Conservation (phyloP, 2,329 filamentous ascomycete species). For the Coniella lustricola region DNA sequence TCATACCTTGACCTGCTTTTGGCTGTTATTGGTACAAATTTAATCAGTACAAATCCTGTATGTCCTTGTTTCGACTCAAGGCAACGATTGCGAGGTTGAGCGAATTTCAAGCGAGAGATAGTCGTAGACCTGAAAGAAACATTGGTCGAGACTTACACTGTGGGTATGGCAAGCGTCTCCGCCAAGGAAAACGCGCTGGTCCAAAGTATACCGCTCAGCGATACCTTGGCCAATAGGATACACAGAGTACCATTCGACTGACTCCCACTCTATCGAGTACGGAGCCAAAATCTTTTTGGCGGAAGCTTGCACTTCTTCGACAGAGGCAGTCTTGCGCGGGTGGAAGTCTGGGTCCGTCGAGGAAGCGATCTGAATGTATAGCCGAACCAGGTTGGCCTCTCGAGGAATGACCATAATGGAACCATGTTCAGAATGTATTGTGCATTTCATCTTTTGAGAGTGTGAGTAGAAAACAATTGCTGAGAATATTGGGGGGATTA, state of each 20-base stretch:
- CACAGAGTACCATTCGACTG: slow-evolving; percentile 67
- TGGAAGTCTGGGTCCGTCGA: slow-evolving; percentile 55
- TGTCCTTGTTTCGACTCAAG: neutral
- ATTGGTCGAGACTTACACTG: slow-evolving; percentile 42
- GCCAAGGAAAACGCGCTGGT: slow-evolving; percentile 65
- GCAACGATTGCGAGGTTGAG: no score
- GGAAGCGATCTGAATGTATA: slow-evolving; percentile 62
- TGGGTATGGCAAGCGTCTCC: slow-evolving; percentile 78
- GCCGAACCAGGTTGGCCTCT: slow-evolving; percentile 60
- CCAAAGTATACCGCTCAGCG: slow-evolving; percentile 58
- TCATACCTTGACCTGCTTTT: slow-evolving; percentile 76
- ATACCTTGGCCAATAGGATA: slow-evolving; percentile 73
- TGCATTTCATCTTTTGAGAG: slow-evolving; percentile 56
- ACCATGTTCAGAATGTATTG: slow-evolving; percentile 66
- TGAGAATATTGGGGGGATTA: neutral
- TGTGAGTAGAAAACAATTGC: neutral
- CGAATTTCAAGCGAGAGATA: no score
- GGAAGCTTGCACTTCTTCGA: slow-evolving; percentile 55
- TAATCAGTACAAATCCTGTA: neutral
- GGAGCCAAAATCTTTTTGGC: slow-evolving; percentile 60
- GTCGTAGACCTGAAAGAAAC: no score
- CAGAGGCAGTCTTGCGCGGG: slow-evolving; percentile 55
- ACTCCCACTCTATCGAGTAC: slow-evolving; percentile 61
- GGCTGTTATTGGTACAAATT: slow-evolving; percentile 39
- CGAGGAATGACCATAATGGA: slow-evolving; percentile 76